Percentiles rank a stretch among this genome's conserved stretches.
phyloP scores from a whole-genome alignment of 345 rosid species.

The Linum lewisii region DNA sequence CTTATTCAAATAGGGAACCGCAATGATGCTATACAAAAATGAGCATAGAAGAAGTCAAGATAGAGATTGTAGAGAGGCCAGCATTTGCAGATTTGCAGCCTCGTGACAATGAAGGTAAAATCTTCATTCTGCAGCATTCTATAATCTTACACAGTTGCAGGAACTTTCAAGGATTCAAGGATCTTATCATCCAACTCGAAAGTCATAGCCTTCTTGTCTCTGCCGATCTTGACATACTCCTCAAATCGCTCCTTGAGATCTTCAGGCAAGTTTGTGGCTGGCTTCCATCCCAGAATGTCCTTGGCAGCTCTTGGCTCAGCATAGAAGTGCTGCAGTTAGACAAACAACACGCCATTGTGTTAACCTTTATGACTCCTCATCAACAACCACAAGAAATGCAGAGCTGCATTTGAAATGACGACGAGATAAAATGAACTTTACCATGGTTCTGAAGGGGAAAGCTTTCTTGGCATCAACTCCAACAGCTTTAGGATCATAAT shows the following conservation, averaged over 20 bases:
- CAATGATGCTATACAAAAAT: neutral
- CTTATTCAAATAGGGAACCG: neutral
- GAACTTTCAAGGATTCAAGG: slow-evolving; percentile 62
- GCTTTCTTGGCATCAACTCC: slow-evolving; percentile 90
- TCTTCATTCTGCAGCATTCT: too few relatives aligned
- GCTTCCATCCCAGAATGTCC: slow-evolving; percentile 67
- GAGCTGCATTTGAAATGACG: too few relatives aligned
- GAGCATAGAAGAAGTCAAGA: neutral
- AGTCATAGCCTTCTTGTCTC: slow-evolving; percentile 72
- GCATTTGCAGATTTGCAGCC: too few relatives aligned
- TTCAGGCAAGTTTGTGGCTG: slow-evolving; percentile 59
- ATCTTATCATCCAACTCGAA: slow-evolving; percentile 82
- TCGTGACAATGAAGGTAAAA: too few relatives aligned
- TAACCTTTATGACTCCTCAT: too few relatives aligned
- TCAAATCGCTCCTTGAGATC: slow-evolving; percentile 77
- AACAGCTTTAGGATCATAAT: slow-evolving; percentile 76
- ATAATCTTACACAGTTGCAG: slow-evolving; percentile 36
- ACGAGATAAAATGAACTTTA: too few relatives aligned
- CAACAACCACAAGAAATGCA: too few relatives aligned
- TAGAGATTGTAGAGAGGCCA: neutral
- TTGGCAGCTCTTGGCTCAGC: slow-evolving; percentile 94
- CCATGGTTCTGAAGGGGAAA: slow-evolving; percentile 89
- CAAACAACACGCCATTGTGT: neutral
- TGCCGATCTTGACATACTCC: slow-evolving; percentile 67
- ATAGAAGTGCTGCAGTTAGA: slow-evolving; percentile 67